These are phyloP conservation scores for Eimeria acervulina DNA, from an alignment of 169 alveolate genomes.

Conservation along the genomic window DNA sequence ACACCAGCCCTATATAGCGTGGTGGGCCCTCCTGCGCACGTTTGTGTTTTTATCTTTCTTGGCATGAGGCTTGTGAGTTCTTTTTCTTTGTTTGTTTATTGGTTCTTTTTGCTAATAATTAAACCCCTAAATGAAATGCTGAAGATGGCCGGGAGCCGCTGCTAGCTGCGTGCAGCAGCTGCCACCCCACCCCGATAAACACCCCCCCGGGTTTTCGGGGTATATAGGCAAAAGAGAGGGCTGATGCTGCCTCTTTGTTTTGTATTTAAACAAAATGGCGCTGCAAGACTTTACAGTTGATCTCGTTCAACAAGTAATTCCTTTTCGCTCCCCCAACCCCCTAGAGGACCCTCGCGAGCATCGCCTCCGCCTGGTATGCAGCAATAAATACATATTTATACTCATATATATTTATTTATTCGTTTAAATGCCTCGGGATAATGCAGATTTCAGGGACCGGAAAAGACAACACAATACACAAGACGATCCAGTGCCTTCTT, in stretches of 20 bases:
- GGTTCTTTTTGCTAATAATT: not conserved
- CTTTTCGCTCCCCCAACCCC: slow-evolving; percentile 78
- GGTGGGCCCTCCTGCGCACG: not conserved
- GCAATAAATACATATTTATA: no score
- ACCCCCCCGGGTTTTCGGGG: not conserved
- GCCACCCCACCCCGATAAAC: not conserved
- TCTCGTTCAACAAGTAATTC: slow-evolving; percentile 77
- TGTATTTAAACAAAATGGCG: slow-evolving; percentile 57
- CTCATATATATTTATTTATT: no score
- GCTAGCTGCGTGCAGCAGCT: slow-evolving; percentile 27
- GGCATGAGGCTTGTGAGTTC: not conserved
- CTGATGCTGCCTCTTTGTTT: not conserved
- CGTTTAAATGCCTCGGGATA: no score
- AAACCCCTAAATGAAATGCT: not conserved
- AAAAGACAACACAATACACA: no score
- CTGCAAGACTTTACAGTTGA: slow-evolving; percentile 79
- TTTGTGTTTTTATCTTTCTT: not conserved
- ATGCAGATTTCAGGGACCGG: not conserved
- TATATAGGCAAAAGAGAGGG: not conserved
- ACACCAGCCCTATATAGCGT: no score
- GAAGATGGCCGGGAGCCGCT: slow-evolving; percentile 13
- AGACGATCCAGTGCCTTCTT: no score
- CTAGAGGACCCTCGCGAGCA: slow-evolving; percentile 62
- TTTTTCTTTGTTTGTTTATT: not conserved
- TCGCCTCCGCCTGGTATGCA: slow-evolving; percentile 82